Evolutionary conservation across 176 grass and related monocot species (phyloP), one percentile per base, ranked within the genome.

Genomic region (Elaeis guineensis): DNA sequence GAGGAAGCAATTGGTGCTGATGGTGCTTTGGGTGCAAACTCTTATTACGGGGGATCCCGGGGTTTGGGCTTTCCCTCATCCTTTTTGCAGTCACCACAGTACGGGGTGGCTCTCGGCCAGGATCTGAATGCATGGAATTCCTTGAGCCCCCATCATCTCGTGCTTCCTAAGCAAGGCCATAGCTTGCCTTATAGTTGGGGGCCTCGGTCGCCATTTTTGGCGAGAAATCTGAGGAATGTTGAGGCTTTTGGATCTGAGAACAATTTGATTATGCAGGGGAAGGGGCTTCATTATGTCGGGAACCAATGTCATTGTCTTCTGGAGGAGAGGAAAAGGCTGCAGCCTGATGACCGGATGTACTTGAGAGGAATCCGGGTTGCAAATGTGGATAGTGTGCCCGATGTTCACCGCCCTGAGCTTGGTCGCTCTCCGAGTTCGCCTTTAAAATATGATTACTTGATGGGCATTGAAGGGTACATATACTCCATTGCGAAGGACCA

Each of bases 401-500:
- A 7, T n/a, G 18, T 11, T 20, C 16, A 54, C 20, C 75, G 50
- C 68, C 81, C 79, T 16, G 72, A 77, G 16, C 23, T 57, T 6
- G 15, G 50, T 29, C 82, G 71, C 57, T 70, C 54, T 52, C 58
- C 11, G 4, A 66, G 55, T 57, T 51, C 63, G 50, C 63, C 58
- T 30, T 16, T 55, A 21, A 85, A 89, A 64, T 52, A 72, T 58
- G 84, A 83, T 66, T 74, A 71, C 67, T 65, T 89, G 16, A 68
- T 60, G 51, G 67, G 60, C 0, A 62, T 88, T 59, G 78, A 79
- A 67, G 79, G 82, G 28, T 71, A 75, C 67, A 80, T 83, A 64
- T 78, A 71, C 67, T 67, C 80, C 61, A 69, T 89, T 3, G 87
- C 94, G 4, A 88, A 64, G 55, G 94, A 98, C 66, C 84, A 89